Conservation (phyloP, 2,329 filamentous ascomycete genomes). For the Leptographium lundbergii region DNA sequence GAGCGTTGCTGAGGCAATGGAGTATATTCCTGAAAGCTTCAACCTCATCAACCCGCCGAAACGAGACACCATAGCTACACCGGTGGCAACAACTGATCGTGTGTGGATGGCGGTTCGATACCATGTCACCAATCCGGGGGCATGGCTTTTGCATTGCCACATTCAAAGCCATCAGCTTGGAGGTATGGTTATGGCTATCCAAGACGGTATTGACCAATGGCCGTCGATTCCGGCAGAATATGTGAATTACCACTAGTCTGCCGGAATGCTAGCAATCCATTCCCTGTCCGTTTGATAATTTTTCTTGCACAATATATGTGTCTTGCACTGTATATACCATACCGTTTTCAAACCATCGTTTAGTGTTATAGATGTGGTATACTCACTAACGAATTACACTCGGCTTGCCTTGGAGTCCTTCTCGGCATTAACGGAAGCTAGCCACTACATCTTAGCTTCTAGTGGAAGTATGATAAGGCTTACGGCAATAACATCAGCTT, state of each 20-base stretch:
- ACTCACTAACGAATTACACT: too few species aligned
- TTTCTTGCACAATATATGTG: too few species aligned
- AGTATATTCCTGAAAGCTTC: conserved; percentile 34
- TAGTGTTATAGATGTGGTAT: too few species aligned
- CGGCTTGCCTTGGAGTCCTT: too few species aligned
- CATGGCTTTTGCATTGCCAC: conserved; percentile 44
- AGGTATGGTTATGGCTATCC: conserved; percentile 41
- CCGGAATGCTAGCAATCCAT: too few species aligned
- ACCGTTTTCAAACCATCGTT: too few species aligned
- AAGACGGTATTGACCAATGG: conserved; percentile 32
- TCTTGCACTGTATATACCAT: too few species aligned
- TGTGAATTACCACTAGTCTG: conserved; percentile 2
- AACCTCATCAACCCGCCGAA: conserved; percentile 43
- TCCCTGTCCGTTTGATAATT: too few species aligned
- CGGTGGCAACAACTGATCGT: conserved; percentile 16
- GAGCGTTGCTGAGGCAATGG: conserved; percentile 38
- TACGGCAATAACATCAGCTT: too few species aligned
- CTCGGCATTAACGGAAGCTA: too few species aligned
- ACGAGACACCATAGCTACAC: conserved; percentile 35
- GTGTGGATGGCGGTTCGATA: conserved; percentile 41
- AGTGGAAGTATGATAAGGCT: too few species aligned
- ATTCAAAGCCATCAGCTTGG: conserved; percentile 39
- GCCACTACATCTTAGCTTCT: too few species aligned
- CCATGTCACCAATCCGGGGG: conserved; percentile 37
- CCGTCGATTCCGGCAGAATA: conserved; percentile 28